phyloP scores from a whole-genome alignment of 805 yeast genomes.

The Lipomyces spencermartinsiae region DNA sequence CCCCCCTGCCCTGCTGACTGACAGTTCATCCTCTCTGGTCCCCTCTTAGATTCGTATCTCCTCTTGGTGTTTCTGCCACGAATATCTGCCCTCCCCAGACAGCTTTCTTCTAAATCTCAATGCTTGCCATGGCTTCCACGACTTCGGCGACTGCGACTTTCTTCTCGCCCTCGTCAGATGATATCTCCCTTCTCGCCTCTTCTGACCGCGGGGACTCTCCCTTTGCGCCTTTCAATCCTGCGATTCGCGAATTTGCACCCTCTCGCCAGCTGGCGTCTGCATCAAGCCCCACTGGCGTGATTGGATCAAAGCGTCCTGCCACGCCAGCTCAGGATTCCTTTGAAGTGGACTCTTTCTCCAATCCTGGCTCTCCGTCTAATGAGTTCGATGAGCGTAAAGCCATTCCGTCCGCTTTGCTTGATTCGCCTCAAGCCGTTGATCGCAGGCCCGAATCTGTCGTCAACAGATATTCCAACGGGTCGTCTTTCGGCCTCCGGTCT shows the following conservation, averaged over 20 bases:
- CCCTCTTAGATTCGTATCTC: neutral
- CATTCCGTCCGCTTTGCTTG: constrained; percentile 36
- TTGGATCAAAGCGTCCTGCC: constrained; percentile 7
- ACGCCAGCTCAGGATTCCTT: constrained; percentile 6
- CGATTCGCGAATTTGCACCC: constrained; percentile 8
- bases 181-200: neutral
- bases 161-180: constrained; percentile 3
- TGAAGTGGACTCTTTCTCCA: constrained; percentile 2
- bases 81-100: neutral
- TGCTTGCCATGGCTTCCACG: constrained; percentile 10
- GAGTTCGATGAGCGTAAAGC: constrained; percentile 38
- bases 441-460: constrained; percentile 12
- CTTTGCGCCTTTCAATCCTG: constrained; percentile 8
- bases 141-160: neutral
- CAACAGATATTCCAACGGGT: neutral
- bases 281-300: neutral
- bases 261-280: neutral
- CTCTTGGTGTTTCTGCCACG: neutral
- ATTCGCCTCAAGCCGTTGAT: constrained; percentile 30
- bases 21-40: neutral
- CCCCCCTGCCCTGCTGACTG: neutral
- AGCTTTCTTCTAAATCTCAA: neutral
- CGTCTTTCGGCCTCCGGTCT: constrained; percentile 9
- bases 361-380: constrained; percentile 12
- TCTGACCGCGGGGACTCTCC: neutral